A percentile compares a stretch with the other conserved stretches of the same genome.
Evolutionary conservation across 2,329 filamentous ascomycete genomes (phyloP).

Genomic region (Xylariomycetidae sp.): DNA sequence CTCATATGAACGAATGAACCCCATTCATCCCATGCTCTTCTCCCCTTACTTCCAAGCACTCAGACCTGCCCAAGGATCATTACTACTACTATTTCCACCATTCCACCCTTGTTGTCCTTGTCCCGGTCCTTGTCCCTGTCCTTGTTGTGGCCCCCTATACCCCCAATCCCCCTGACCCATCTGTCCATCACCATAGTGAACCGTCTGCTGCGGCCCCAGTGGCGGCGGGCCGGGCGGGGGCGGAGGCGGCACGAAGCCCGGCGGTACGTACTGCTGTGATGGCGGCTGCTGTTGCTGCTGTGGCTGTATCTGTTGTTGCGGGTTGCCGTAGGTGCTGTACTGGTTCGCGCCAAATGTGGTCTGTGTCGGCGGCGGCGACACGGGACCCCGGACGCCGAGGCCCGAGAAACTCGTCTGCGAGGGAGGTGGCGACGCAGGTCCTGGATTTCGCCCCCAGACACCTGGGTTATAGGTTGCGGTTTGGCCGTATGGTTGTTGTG

Average conservation of each 20-base stretch:
- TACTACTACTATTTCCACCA: constrained; percentile 28
- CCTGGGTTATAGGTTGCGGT: constrained; percentile 50
- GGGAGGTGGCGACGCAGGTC: constrained; percentile 43
- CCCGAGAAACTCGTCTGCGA: constrained; percentile 33
- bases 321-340: constrained; percentile 43
- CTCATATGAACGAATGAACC: no score
- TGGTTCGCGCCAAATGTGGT: constrained; percentile 38
- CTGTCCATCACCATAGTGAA: constrained; percentile 45
- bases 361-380: constrained; percentile 53
- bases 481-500: constrained; percentile 40
- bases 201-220: constrained; percentile 57
- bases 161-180: constrained; percentile 25
- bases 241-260: constrained; percentile 58
- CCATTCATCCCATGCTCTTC: no score
- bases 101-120: constrained; percentile 17
- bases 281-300: constrained; percentile 37
- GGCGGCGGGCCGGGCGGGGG: constrained; percentile 60
- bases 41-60: constrained; percentile 22
- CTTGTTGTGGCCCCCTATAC: constrained; percentile 19
- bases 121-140: constrained; percentile 28
- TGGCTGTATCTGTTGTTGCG: constrained; percentile 34
- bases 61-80: constrained; percentile 26
- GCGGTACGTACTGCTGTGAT: constrained; percentile 43
- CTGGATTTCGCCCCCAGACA: constrained; percentile 53
- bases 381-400: constrained; percentile 30